Percentiles rank a stretch among this genome's conserved stretches.
These are phyloP conservation scores for Medicago truncatula DNA, from an alignment of 306 rosid genomes.

Conservation along the genomic window MtrunA17r5.0-ANR NC_053049.1:45042501-45043000, in stretches of 20 bases:
- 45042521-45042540: conserved; percentile 23
- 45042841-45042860: neutral
- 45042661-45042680: neutral
- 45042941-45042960: neutral
- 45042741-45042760: too few relatives aligned
- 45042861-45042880: neutral
- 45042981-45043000: conserved; percentile 25
- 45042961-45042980: conserved; percentile 2
- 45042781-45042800: too few relatives aligned
- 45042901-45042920: too few relatives aligned
- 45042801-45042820: too few relatives aligned
- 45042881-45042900: too few relatives aligned
- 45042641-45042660: neutral
- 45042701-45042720: too few relatives aligned
- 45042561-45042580: neutral
- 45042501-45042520: conserved; percentile 17
- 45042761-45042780: too few relatives aligned
- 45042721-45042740: too few relatives aligned
- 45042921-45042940: too few relatives aligned
- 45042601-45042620: conserved; percentile 12
- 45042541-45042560: neutral
- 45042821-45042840: too few relatives aligned
- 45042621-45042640: neutral
- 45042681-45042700: neutral
- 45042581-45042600: conserved; percentile 4